Evolutionary conservation across 257 asterid genomes (phyloP), one percentile per base, ranked within the genome.

Genomic region (Penstemon davidsonii): DNA sequence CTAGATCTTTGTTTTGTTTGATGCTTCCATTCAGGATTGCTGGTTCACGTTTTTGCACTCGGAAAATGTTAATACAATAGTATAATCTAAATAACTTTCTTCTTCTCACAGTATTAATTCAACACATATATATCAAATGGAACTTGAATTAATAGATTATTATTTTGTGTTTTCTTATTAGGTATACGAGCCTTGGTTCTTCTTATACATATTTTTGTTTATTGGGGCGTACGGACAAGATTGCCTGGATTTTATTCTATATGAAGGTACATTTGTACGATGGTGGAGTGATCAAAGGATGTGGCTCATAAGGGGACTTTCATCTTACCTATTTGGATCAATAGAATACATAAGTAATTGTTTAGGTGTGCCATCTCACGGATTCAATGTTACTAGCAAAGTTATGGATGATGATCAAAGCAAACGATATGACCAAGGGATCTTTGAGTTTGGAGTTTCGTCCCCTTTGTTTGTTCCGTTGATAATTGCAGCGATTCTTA

Each of bases 151-250:
- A 64, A 6, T 7, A 50, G 37, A 39, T 7, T 3, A 25, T 33
- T 33, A 2, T 33, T 64, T 50, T 3, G 5, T 7, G 40, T 37
- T n/a, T 37, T 51, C 4, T 25, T 68, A 38, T 13, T 52, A 89
- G 95, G 85, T 69, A 4, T 5, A 75, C 7, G 87, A 89, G 5
- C 66, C 73, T 4, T 73, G 73, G 72, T 80, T 89, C 74, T 47
- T 60, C 5, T 19, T 87, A 5, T 89, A 89, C 61, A 15, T 36
- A 0, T 87, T 87, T 40, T 47, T 89, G 4, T 84, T 87, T 25
- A 45, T 85, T 0, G 93, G 91, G 13, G 86, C 96, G 1, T 82
- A 89, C 15, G 84, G 72, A 7, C 91, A 87, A 82, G 89, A 89
- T 45, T 84, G 73, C 36, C 5, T 75, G 0, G 85, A 85, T 3